Conservation (phyloP, 192 early-diverging fungal genomes). For the Cetraspora pellucida region DNA sequence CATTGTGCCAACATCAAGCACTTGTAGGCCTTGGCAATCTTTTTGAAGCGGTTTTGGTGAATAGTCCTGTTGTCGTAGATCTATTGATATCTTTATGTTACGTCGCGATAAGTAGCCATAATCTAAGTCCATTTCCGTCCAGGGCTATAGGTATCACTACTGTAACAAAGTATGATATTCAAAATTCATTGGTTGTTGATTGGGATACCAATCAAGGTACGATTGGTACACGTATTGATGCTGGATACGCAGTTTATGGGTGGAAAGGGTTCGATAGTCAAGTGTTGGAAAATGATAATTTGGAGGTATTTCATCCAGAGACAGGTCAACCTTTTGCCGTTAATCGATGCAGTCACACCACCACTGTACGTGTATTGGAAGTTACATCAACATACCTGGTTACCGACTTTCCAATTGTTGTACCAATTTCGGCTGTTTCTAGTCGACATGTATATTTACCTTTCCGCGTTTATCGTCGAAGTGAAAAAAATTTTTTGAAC, state of each 20-base stretch:
- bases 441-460: constrained; percentile 30
- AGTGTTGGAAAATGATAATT: constrained; percentile 25
- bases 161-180: neutral
- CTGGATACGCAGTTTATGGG: constrained; percentile 27
- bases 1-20: constrained; percentile 51
- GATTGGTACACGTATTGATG: neutral
- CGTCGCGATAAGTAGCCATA: constrained; percentile 35
- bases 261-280: constrained; percentile 26
- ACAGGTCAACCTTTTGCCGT: constrained; percentile 19
- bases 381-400: constrained; percentile 24
- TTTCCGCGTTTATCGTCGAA: constrained; percentile 26
- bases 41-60: constrained; percentile 47
- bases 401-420: constrained; percentile 20
- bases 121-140: constrained; percentile 40
- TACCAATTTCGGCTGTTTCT: constrained; percentile 8
- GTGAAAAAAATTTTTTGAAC: constrained; percentile 29
- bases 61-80: constrained; percentile 48
- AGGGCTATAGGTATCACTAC: constrained; percentile 38
- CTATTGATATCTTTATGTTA: constrained; percentile 50
- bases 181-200: constrained; percentile 27
- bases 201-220: constrained; percentile 18
- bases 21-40: constrained; percentile 47
- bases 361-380: constrained; percentile 31
- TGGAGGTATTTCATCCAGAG: constrained; percentile 31
- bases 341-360: constrained; percentile 14